These are phyloP conservation scores for Mucor irregularis DNA, from an alignment of 371 early-diverging fungal genomes.

Conservation along the genomic window DNA sequence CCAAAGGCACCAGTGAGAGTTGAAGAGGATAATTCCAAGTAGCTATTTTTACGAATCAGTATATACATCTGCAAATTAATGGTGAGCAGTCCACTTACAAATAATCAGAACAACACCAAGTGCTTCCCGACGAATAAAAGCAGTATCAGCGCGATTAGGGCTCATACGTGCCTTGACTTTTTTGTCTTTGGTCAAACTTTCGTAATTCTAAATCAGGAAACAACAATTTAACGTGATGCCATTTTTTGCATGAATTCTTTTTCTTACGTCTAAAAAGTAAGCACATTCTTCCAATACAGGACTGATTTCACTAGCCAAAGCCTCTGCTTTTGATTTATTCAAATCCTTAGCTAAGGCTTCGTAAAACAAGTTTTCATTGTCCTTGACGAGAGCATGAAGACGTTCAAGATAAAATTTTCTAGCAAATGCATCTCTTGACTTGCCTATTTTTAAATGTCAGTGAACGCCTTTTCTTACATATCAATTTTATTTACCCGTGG, in stretches of 20 bases:
- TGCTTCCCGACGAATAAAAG: conserved; percentile 69
- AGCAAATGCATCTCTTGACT: conserved; percentile 13
- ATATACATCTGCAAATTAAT: not conserved
- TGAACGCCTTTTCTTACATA: no score
- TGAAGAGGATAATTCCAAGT: conserved; percentile 49
- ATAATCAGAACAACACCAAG: conserved; percentile 71
- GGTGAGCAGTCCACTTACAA: conserved; percentile 19
- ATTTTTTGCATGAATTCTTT: no score
- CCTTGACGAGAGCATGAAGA: conserved; percentile 62
- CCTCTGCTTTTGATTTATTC: conserved; percentile 58
- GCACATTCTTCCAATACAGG: conserved; percentile 56
- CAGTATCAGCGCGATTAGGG: conserved; percentile 35
- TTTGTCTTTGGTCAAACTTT: conserved; percentile 59
- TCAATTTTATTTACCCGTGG: no score
- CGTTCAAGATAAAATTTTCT: conserved; percentile 27
- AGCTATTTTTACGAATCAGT: conserved; percentile 11
- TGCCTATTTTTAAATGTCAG: no score
- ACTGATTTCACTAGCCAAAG: conserved; percentile 65
- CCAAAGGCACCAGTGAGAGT: conserved; percentile 36
- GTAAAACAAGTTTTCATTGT: conserved; percentile 62
- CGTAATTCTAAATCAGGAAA: conserved; percentile 63
- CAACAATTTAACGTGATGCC: no score
- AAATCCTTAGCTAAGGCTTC: conserved; percentile 71
- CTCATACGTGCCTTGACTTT: conserved; percentile 30
- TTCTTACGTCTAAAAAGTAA: conserved; percentile 42